A percentile compares a stretch with the other conserved stretches of the same genome.
Evolutionary conservation across 805 yeast genomes (phyloP).

Genomic region (Lipomyces sp.): DNA sequence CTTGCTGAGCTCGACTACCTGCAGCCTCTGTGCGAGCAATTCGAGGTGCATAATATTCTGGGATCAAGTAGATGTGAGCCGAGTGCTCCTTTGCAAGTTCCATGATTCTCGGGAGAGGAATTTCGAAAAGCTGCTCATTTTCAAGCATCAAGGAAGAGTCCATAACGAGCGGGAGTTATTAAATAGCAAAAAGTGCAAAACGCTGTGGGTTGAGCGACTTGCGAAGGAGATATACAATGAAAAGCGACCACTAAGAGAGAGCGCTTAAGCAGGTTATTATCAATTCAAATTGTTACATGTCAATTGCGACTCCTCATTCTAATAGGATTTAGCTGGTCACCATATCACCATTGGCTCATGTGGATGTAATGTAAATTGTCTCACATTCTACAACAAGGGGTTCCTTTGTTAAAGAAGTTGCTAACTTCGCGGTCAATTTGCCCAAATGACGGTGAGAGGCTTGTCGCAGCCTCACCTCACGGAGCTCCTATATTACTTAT

Average conservation of each 20-base stretch:
- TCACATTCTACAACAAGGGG: neutral
- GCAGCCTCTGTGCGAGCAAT: neutral
- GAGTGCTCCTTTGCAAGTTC: constrained; percentile 7
- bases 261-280: neutral
- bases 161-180: neutral
- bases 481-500: neutral
- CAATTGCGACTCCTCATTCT: neutral
- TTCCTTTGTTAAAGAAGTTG: neutral
- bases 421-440: neutral
- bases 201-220: neutral
- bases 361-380: neutral
- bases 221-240: neutral
- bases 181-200: neutral
- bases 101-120: constrained; percentile 2
- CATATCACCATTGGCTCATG: neutral
- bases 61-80: constrained; percentile 15
- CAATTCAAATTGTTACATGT: neutral
- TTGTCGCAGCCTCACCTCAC: constrained; percentile 1
- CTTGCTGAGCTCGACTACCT: neutral
- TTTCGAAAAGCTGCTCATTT: constrained; percentile 5
- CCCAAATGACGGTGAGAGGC: neutral
- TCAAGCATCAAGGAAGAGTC: neutral
- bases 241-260: neutral
- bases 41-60: constrained; percentile 16
- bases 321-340: neutral